Conservation (phyloP, 1,284 basidiomycete species). For the Kalmanozyma brasiliensis region DNA sequence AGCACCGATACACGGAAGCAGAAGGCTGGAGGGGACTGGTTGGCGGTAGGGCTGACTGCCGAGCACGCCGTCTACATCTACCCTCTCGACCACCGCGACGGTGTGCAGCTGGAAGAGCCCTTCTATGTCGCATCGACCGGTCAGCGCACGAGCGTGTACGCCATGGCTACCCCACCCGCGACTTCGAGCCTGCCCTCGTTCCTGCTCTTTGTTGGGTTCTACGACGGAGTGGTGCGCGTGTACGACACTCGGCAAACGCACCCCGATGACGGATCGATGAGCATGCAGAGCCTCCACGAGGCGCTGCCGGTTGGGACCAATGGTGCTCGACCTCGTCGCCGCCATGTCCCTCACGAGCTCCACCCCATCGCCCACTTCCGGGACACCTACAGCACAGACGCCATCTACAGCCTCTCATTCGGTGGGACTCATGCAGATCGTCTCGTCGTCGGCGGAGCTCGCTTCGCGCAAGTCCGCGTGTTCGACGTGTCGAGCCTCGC, state of each 20-base stretch:
- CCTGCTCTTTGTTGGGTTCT: slow-evolving; percentile 49
- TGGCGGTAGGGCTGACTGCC: slow-evolving; percentile 31
- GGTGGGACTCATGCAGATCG: slow-evolving; percentile 15
- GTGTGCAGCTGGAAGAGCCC: slow-evolving; percentile 6
- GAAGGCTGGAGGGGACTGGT: slow-evolving; percentile 2
- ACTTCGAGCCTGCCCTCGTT: slow-evolving; percentile 18
- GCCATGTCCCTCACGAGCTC: slow-evolving; percentile 2
- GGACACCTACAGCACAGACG: slow-evolving; percentile 23
- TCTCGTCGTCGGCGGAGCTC: slow-evolving; percentile 27
- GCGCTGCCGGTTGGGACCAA: not conserved
- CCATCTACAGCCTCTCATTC: slow-evolving; percentile 40
- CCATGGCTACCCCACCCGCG: slow-evolving; percentile 17
- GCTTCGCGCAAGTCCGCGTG: slow-evolving; percentile 25
- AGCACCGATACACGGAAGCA: not conserved
- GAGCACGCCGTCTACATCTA: slow-evolving; percentile 35
- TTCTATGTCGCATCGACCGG: slow-evolving; percentile 17
- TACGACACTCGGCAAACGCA: slow-evolving; percentile 39
- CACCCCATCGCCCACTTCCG: slow-evolving; percentile 25
- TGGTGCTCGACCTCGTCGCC: not conserved
- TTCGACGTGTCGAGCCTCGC: slow-evolving; percentile 21
- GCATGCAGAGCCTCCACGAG: slow-evolving; percentile 1
- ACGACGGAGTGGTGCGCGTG: slow-evolving; percentile 42
- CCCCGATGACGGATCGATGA: not conserved
- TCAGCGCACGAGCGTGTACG: slow-evolving; percentile 26
- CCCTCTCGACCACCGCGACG: not conserved